Base-by-base conservation (phyloP, 176 grass and related monocot genomes). In the Carex scoparia region DNA sequence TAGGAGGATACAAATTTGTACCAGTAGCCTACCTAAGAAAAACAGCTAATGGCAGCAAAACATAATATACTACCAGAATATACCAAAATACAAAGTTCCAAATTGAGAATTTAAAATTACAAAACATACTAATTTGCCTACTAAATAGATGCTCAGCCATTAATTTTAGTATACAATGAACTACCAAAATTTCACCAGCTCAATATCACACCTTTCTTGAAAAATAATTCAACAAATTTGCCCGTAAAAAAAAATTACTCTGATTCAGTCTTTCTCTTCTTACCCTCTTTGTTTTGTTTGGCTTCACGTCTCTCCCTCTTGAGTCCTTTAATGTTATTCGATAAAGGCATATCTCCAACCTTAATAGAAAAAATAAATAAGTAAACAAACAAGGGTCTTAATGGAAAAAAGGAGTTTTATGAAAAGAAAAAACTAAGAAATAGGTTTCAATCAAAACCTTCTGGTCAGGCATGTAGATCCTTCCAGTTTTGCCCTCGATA, bases 301-400 rank as follows among this genome's bases (percentile, higher is more conserved):
- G 88, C 93, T 33, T 95, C 96, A 2, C 87, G 91, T 5, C 91
- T 87, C 84, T 95, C 96, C 68, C 93, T 94, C 85, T 95, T 95
- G 57, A 98, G 84, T 7, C 91, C 96, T 85, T 94, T 98, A 10
- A 95, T 46, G n/a, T 92, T 19, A 84, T 82, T 49, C 79, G 69
- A 80, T 88, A 88, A 46, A 80, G 81, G 56, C 91, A 98, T 85
- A 55, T 89, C 87, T 10, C 85, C 91, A 86, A 94, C 87, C 94
- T 97, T 78, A 11, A 91, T n/a, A 65, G 30, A 31, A 6, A 61
- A 86, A 85, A 23, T 1, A 5, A 33, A 67, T 13, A 87, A 61
- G 79, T 65, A 40, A 80, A n/a, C 40, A 76, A 91, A 31, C 27
- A 86, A 57, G 7, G 3, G 16, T 48, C 5, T 55, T 5, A 38